Evolutionary conservation across 495 filamentous ascomycete genomes (phyloP).

Genomic region (Penicillium simplicissimum): DNA sequence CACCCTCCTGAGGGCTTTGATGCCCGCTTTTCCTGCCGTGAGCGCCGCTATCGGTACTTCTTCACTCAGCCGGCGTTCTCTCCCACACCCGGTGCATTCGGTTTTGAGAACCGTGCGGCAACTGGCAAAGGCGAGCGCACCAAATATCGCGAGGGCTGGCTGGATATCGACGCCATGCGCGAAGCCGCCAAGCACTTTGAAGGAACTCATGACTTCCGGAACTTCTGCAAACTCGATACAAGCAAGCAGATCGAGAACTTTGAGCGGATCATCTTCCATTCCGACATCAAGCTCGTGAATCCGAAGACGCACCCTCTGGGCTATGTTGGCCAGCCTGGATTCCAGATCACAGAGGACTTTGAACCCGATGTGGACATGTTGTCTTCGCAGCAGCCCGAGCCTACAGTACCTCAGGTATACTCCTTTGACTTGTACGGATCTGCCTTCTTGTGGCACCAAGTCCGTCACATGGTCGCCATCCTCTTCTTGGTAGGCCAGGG

Average conservation of each 20-base stretch:
- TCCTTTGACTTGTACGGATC: slow-evolving; percentile 82
- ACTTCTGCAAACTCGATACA: slow-evolving; percentile 90
- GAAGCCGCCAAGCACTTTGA: slow-evolving; percentile 74
- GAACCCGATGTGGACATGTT: slow-evolving; percentile 19
- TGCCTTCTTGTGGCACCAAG: slow-evolving; percentile 98
- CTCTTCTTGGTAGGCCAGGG: slow-evolving; percentile 92
- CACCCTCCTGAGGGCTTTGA: slow-evolving; percentile 75
- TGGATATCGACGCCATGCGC: slow-evolving; percentile 87
- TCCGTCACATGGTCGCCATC: slow-evolving; percentile 84
- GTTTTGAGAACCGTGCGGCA: slow-evolving; percentile 30
- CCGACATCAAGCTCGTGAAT: slow-evolving; percentile 70
- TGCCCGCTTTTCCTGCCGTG: slow-evolving; percentile 89
- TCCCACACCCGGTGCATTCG: slow-evolving; percentile 50
- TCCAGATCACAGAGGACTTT: slow-evolving; percentile 29
- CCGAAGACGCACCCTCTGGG: slow-evolving; percentile 46
- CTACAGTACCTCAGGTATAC: slow-evolving; percentile 65
- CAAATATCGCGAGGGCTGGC: slow-evolving; percentile 53
- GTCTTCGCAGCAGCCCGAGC: slow-evolving; percentile 18
- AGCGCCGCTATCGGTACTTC: slow-evolving; percentile 91
- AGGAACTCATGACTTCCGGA: slow-evolving; percentile 90
- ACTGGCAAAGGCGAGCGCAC: slow-evolving; percentile 25
- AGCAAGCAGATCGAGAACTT: slow-evolving; percentile 86
- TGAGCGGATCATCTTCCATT: slow-evolving; percentile 69
- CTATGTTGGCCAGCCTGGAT: slow-evolving; percentile 36
- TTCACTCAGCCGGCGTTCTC: slow-evolving; percentile 90